Evolutionary conservation across 345 rosid genomes (phyloP), one percentile per base, ranked within the genome.

Genomic region (Geranium brycei): DNA sequence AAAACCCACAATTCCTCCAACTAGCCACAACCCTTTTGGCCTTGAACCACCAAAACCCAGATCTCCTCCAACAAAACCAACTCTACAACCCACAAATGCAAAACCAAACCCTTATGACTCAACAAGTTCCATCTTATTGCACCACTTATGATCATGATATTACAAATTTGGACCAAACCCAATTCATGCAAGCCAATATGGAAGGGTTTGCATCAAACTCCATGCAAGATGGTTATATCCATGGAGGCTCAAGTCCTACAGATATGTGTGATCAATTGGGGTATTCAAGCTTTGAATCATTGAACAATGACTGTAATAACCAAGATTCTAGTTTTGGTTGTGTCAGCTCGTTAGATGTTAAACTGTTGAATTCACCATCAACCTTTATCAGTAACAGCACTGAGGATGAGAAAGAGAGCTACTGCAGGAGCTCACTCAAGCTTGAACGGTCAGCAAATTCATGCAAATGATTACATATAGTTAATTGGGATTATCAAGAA

Each of bases 351-450:
- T 78, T 83, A 2, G 78, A 85, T 65, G 77, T 81, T 13, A 81
- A 72, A 53, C 84, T 70, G 13, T 64, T 83, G 81, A 76, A 79
- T 59, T 84, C 92, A 51, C 67, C 89, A 13, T 75, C 86, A 0
- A 76, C 82, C 3, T 69, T 75, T 61, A 31, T 73, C 64, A 82
- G 83, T 73, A 62, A 84, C 82, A 71, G 82, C 81, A 75, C 83
- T 10, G 79, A 81, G 61, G 90, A 82, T 59, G 95, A 92, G 70
- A 83, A 68, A 63, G 93, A 86, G 58, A 81, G 90, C 77, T 82
- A 80, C 68, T 75, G 83, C 81, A 84, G 84, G 76, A 78, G 77
- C 78, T 82, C 86, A 69, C 75, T 89, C 58, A 80, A 89, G 78
- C 85, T 92, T 57, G 88, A 82, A 30, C 2, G 28, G 28, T 92